Evolutionary conservation across 305 asterid genomes (phyloP).

Genomic region (Solanum hybrid): DNA sequence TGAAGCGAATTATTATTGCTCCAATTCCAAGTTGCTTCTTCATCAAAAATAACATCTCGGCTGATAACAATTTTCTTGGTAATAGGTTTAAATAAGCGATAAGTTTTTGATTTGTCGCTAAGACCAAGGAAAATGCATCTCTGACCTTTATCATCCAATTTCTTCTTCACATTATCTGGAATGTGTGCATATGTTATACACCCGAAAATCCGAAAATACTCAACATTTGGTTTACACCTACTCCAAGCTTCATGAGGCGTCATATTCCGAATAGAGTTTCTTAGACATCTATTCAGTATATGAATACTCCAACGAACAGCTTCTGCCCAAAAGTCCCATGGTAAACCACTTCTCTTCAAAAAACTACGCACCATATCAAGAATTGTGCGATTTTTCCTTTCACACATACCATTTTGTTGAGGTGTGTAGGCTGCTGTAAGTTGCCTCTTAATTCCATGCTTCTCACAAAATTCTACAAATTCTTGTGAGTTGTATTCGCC

Average conservation of each 20-base stretch:
- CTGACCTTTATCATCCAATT: background rate
- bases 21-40: no score
- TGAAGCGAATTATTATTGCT: no score
- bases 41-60: no score
- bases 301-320: no score
- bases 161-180: background rate
- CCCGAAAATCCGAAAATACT: accelerated
- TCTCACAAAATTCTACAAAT: background rate
- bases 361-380: background rate
- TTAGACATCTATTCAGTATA: no score
- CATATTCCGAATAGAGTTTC: background rate
- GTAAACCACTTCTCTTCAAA: background rate
- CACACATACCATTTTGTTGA: background rate
- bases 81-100: background rate
- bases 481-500: background rate
- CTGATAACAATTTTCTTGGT: no score
- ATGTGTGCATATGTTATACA: background rate
- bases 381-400: background rate
- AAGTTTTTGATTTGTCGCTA: background rate
- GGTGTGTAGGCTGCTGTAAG: background rate
- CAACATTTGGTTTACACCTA: background rate
- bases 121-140: background rate
- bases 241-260: background rate
- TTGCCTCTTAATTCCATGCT: background rate
- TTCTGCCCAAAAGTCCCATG: background rate